Base-by-base conservation (phyloP, 495 filamentous ascomycete species). In the Hypomontagnella monticulosa region DNA sequence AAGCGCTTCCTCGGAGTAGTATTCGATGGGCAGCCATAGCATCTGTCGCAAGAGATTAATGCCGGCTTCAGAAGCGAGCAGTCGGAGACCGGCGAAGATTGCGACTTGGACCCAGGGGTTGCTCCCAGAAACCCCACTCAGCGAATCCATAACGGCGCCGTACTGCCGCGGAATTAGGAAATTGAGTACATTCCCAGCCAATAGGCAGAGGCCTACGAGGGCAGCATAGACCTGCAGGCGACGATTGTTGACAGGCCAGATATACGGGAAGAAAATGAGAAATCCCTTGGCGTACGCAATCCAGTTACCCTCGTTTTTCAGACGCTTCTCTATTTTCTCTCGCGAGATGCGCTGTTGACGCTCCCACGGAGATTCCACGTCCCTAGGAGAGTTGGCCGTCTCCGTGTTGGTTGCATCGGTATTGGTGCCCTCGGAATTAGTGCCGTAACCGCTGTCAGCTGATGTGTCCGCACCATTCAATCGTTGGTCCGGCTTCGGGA, bases 11-110 rank as follows among this genome's bases (percentile, higher is more conserved):
- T 86, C 84, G 0, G 86, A 82, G 70, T 87, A 89, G 68, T 86
- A 85, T 66, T 90, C 83, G 27, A 93, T 75, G 1, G 87, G 87
- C 44, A 88, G 73, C 88, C 88, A 91, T 23, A 91, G 78, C 76
- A 82, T 84, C 59, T 81, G 76, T 50, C 80, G 80, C 33, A 89
- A 49, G 16, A 84, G 79, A 15, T 76, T 76, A 42, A 89, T 71
- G 7, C 87, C 84, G 27, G 86, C 80, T 30, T 84, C 82, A 5
- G 85, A 86, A 33, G 81, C 79, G 3, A 87, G 60, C 60, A 86
- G 82, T 58, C 81, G 79, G 18, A 85, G 83, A 6, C 80, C 63
- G 34, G 85, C 76, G 60, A 84, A 90, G 12, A 87, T 67, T 30
- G 78, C 64, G 23, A 89, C 80, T 48, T 86, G 79, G 14, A 76